Base-by-base conservation (phyloP, 1,284 basidiomycete species). In the Ceratobasidium sp. region DNA sequence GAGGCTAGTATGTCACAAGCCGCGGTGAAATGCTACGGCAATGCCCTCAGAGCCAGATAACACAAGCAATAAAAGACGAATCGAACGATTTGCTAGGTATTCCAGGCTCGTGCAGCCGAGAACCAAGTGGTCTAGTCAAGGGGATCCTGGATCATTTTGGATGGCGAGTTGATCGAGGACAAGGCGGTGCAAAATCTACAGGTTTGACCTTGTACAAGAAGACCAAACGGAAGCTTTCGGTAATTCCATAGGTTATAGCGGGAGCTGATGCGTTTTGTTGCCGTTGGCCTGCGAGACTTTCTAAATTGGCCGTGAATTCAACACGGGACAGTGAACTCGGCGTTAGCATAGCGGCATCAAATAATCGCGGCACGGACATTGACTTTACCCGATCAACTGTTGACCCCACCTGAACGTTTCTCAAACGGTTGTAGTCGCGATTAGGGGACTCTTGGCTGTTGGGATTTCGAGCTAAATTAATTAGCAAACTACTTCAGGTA, bases 391-490 rank as follows among this genome's bases (percentile, higher is more conserved):
- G 43, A n/a, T 7, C n/a, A 7, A 46, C n/a, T 7, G n/a, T 19
- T 46, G 43, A n/a, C 4, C 43, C 43, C 43, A 19, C 43, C n/a
- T 16, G 16, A 16, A 9, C 16, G 43, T n/a, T 19, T 46, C 24
- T 27, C 24, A 9, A 27, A 1, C 29, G 49, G 51, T 53, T 5
- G 43, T 46, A 29, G 51, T 29, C 22, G 19, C 31, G 14, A 31
- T 11, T 31, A 31, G 54, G 31, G 31, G 54, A 31, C 13, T 14
- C 8, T 22, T 27, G 29, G 51, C 6, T 53, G 5, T 54, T 3
- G 14, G 8, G 54, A 16, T 58, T 58, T 27, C 31, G 31, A 19
- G 31, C 54, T 19, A 58, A 37, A 58, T 58, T 58, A 58, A 58
- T 58, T 27, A 58, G 54, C 54, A 34, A 29, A 16, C 31, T 6